Conservation (phyloP, 2,329 filamentous ascomycete species). For the Plenodomus lindquistii region DNA sequence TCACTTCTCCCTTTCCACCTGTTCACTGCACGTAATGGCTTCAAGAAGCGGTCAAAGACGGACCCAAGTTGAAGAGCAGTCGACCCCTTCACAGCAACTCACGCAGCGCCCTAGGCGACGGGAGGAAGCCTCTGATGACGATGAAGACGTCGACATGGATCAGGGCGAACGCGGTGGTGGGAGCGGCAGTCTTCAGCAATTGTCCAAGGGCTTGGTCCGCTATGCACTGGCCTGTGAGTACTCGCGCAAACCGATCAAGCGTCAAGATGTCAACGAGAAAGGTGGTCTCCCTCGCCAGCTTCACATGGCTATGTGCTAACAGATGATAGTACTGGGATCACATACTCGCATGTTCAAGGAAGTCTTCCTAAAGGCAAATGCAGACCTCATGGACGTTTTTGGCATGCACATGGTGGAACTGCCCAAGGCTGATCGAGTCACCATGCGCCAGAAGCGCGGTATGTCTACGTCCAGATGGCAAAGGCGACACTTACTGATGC, state of each 20-base stretch:
- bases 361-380: conserved; percentile 78
- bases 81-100: conserved; percentile 18
- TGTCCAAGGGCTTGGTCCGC: conserved; percentile 66
- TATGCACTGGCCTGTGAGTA: conserved; percentile 65
- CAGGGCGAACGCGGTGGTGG: conserved; percentile 10
- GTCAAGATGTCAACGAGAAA: conserved; percentile 62
- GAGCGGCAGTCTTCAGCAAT: conserved; percentile 44
- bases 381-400: conserved; percentile 70
- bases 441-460: conserved; percentile 79
- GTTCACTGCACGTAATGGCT: conserved; percentile 7
- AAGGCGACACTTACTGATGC: not conserved
- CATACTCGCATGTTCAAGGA: conserved; percentile 71
- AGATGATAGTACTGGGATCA: conserved; percentile 65
- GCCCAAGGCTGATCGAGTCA: conserved; percentile 78
- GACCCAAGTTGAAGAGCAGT: conserved; percentile 16
- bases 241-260: conserved; percentile 60
- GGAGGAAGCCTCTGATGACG: conserved; percentile 25
- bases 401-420: conserved; percentile 94
- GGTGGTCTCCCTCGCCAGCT: conserved; percentile 18
- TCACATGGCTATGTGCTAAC: conserved; percentile 4
- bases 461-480: conserved; percentile 23
- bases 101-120: conserved; percentile 19
- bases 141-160: conserved; percentile 25
- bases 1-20: not conserved
- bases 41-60: conserved; percentile 3